Base-by-base conservation (phyloP, 2,329 filamentous ascomycete genomes). In the Ramularia collo-cygni region DNA sequence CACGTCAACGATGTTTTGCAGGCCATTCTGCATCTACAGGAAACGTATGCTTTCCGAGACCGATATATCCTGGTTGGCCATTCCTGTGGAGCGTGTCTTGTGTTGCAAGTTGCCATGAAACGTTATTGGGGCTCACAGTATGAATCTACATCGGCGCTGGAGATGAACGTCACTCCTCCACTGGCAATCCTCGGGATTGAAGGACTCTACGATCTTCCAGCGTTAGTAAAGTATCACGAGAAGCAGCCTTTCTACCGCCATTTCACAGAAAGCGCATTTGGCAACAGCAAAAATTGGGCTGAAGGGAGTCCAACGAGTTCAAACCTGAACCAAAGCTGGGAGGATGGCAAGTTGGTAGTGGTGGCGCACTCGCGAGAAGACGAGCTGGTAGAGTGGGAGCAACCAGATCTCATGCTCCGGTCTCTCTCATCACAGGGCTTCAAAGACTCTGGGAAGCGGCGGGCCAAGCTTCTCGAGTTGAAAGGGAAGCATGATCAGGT, bases 171-270 rank as follows among this genome's bases (percentile, higher is more conserved):
- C n/a, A 43, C 51, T 8, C 50, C 51, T 4, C 77, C 77, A 0
- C 54, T 63, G 2, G 74, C 71, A 3, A 61, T 84, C n/a, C 56
- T 84, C 4, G 73, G 78, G 24, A 61, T 83, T 14, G 74, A 75
- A 40, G 82, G 83, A 1, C 76, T 87, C 15, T 85, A 85, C 59
- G 75, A 83, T 53, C 60, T 87, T 8, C 67, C 67, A 6, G 69
- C 69, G 0, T 60, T 85, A 14, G 58, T 73, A 1, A 33, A 43
- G 7, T 64, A 69, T 33, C 69, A 74, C 29, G 44, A 44, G 26
- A 37, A 47, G 28, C 59, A 65, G 33, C 65, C 70, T 6, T 65
- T 72, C 26, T 87, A 86, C 56, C 56, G 62, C 4, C 67, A 68
- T 3, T 79, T 87, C 45, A 65, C 82, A 14, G 53, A 60, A 3